Evolutionary conservation across 306 rosid genomes (phyloP).

Genomic region (Crataegus laevigata): DNA sequence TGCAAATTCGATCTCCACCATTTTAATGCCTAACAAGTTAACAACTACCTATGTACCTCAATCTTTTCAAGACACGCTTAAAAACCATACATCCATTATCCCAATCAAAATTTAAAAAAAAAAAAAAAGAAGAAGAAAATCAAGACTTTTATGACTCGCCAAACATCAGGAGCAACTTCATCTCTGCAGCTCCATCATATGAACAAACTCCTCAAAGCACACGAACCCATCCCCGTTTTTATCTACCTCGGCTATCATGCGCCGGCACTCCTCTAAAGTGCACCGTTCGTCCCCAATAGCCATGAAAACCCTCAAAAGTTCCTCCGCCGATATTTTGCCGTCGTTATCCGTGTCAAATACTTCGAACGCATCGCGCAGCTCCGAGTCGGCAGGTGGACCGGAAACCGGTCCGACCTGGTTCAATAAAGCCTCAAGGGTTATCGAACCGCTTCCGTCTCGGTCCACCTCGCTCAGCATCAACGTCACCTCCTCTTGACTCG

Average conservation of each 20-base stretch:
- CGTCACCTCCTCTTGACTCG: conserved; percentile 45
- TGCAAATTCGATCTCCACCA: no score
- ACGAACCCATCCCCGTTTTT: conserved; percentile 76
- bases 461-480: conserved; percentile 66
- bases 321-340: conserved; percentile 83
- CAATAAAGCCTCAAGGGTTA: conserved; percentile 48
- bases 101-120: neutral
- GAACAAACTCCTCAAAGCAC: conserved; percentile 80
- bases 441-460: conserved; percentile 29
- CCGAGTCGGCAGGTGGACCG: conserved; percentile 24
- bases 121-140: neutral
- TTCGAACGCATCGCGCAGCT: conserved; percentile 50
- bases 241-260: conserved; percentile 81
- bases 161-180: neutral
- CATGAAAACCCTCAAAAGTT: conserved; percentile 50
- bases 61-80: neutral
- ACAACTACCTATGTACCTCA: neutral
- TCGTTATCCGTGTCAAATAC: conserved; percentile 73
- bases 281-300: conserved; percentile 74
- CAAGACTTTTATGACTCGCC: neutral
- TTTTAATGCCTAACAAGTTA: no score
- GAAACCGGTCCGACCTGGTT: conserved; percentile 38
- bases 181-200: conserved; percentile 79
- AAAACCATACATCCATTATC: neutral
- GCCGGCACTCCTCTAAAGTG: conserved; percentile 84